Evolutionary conservation across 2,329 filamentous ascomycete genomes (phyloP), one percentile per base, ranked within the genome.

Genomic region (Xylaria sp.): DNA sequence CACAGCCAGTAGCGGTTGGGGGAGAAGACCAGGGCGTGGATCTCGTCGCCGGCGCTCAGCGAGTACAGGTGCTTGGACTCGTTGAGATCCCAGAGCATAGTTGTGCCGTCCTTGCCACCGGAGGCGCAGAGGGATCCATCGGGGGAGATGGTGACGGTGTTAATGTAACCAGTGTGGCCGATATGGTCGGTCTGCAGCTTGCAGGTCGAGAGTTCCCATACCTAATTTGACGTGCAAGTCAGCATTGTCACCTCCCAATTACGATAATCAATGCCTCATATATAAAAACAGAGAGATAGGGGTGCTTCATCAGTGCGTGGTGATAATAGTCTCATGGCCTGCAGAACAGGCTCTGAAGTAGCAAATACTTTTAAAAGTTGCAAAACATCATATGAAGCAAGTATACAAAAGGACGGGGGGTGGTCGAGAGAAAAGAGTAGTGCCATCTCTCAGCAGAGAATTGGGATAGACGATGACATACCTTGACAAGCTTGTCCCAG

Each of bases 11-110:
- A 99, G 85, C 96, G 92, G 93, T 99, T 99, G 82, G 96, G 96
- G 75, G 96, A 98, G 93, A 99, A 99, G 85, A 98, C 96, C 77
- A 99, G 95, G 78, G 96, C 95, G 88, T 99, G 96, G 89, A 99
- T 99, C 91, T 98, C 96, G 85, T 99, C 95, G 85, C 95, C 96
- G 83, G 96, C 96, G 86, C 94, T 96, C 82, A 99, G 93, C 75
- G 95, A 98, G 93, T 99, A 99, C 81, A 99, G 92, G 90, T 99
- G 96, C 93, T 99, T 99, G 83, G 94, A 97, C 92, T 99, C 96
- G 90, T 99, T 99, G 80, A 99, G 91, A 84, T 98, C 96, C 96
- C 96, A 99, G 79, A 99, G 93, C 96, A 98, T 99, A 83, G 96
- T 98, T 83, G 95, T 98, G 84, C 96, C 96, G 86, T 99, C 96